phyloP scores from a whole-genome alignment of 2,329 filamentous ascomycete species.

The Phoma sp. region DNA sequence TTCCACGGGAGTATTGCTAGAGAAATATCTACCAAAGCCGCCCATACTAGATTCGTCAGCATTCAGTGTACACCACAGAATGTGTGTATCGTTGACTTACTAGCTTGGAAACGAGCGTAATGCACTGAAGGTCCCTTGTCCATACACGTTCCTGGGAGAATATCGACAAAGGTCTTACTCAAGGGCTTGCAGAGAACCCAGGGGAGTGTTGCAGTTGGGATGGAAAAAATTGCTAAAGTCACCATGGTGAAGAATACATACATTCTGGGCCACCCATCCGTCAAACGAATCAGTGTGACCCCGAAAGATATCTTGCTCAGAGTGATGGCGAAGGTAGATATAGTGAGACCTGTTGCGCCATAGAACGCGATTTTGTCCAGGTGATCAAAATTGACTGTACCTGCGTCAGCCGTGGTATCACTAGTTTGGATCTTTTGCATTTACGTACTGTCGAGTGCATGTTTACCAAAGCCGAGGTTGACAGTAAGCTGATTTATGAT shows the following conservation, averaged over 20 bases:
- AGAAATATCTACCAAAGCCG: constrained; percentile 18
- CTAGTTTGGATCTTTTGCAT: not conserved
- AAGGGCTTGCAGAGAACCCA: constrained; percentile 19
- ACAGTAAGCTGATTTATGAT: constrained; percentile 21
- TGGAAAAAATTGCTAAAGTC: constrained; percentile 14
- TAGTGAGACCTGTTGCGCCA: constrained; percentile 15
- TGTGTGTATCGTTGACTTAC: constrained; percentile 4
- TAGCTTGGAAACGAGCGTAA: constrained; percentile 19
- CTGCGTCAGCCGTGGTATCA: not conserved
- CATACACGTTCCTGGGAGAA: constrained; percentile 18
- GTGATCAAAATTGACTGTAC: constrained; percentile 5
- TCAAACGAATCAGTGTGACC: constrained; percentile 21
- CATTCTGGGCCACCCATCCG: constrained; percentile 13
- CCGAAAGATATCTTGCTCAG: constrained; percentile 26
- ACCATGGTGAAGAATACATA: constrained; percentile 18
- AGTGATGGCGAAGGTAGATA: constrained; percentile 18
- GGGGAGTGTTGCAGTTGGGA: constrained; percentile 15
- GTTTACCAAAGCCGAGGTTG: constrained; percentile 20
- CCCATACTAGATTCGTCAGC: constrained; percentile 16
- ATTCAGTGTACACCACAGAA: not conserved
- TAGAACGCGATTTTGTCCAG: constrained; percentile 15
- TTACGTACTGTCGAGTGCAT: constrained; percentile 17
- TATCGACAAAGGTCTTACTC: constrained; percentile 17
- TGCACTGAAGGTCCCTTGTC: constrained; percentile 17
- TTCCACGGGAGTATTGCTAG: constrained; percentile 21